A percentile compares a stretch with the other conserved stretches of the same genome.
Evolutionary conservation across 2,329 filamentous ascomycete genomes (phyloP).

Genomic region (Xylariaceae sp.): DNA sequence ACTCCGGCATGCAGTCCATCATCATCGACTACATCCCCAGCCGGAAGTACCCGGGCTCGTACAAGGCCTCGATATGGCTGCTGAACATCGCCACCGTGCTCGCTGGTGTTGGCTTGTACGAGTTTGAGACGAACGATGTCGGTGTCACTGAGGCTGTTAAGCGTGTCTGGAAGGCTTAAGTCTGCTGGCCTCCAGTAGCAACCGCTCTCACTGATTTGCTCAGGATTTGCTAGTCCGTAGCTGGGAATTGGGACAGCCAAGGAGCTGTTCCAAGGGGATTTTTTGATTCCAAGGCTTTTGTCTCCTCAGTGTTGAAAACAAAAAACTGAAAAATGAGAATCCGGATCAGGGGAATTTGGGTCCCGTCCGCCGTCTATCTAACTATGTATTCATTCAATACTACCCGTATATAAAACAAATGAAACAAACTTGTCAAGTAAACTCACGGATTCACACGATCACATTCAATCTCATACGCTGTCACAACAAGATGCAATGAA

Average conservation of each 20-base stretch:
- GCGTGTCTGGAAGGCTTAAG: constrained; percentile 74
- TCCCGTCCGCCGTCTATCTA: neutral
- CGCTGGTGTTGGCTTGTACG: constrained; percentile 85
- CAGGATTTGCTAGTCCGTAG: no score
- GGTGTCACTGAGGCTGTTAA: constrained; percentile 85
- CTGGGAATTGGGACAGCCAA: neutral
- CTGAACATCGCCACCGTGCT: constrained; percentile 74
- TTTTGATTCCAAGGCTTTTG: no score
- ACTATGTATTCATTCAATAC: constrained; percentile 27
- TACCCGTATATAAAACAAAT: constrained; percentile 21
- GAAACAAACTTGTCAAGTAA: neutral
- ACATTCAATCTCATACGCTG: no score
- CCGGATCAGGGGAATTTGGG: neutral
- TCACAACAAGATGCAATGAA: no score
- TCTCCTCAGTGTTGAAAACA: neutral
- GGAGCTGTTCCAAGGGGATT: no score
- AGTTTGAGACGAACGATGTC: constrained; percentile 98
- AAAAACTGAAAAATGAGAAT: neutral
- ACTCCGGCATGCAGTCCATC: constrained; percentile 88
- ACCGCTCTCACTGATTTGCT: neutral
- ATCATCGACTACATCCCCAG: constrained; percentile 88
- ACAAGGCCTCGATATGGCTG: constrained; percentile 66
- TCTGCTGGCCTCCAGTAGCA: neutral
- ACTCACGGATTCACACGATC: no score
- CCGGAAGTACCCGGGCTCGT: constrained; percentile 61